Base-by-base conservation (phyloP, 352 stramenopile species). In the Thraustotheca clavata region DNA sequence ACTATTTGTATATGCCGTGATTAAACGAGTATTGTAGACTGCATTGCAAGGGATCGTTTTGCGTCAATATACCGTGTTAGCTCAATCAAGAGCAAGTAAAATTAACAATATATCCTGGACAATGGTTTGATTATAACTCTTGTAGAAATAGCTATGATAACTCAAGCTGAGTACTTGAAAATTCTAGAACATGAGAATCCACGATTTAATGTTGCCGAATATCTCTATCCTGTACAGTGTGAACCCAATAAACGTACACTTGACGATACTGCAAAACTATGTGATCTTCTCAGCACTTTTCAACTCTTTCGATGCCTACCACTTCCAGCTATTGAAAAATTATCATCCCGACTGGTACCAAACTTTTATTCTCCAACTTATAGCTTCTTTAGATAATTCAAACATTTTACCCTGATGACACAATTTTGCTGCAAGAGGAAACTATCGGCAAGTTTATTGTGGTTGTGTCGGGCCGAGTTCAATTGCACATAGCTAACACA, bases 61-160 rank as follows among this genome's bases (percentile, higher is more conserved):
- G 35, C 57, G 57, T 7, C 3, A 55, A 4, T 35, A 18, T 1
- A 65, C 57, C 6, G 39, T 65, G 29, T 33, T 65, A 29, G 38
- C 57, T 3, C 57, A 65, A 32, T 65, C 57, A 27, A 12, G 57
- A 3, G 41, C 57, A 9, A 65, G 57, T 65, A 29, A n/a, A 34
- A 8, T 12, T 29, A 34, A 41, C 18, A 5, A 48, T 20, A 49
- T n/a, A n/a, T 48, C 22, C 8, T 27, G 26, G 4, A 36, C 27
- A 65, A 18, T 4, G 18, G 18, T 0, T 31, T 11, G 9, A 20
- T 52, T 43, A 20, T 46, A 18, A 32, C 4, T 52, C 0, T 47
- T 4, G 39, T 65, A 65, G 57, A 55, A 20, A 46, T 65, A 3
- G 57, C 38, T 4, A 27, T 55, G 18, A 20, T 65, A 14, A 47